Evolutionary conservation across 192 early-diverging fungal species (phyloP).

Genomic region (Coemansia sp.): DNA sequence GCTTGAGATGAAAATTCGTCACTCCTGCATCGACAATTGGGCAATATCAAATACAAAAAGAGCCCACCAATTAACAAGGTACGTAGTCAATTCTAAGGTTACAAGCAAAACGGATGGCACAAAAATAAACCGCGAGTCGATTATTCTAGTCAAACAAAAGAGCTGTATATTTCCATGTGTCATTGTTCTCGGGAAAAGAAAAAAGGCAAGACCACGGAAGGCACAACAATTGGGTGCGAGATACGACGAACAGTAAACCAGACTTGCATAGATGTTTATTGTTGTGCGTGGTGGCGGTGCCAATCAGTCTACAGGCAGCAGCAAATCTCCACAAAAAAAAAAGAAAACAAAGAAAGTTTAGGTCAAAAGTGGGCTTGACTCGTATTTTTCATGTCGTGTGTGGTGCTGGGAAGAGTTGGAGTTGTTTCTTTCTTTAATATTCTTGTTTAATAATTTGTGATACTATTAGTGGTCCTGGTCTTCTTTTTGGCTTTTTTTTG

Average conservation of each 20-base stretch:
- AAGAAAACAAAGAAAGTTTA: no score
- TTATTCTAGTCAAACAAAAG: not conserved
- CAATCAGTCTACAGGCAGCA: no score
- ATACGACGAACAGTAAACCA: conserved; percentile 6
- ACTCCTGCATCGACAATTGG: no score
- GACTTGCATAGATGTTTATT: conserved; percentile 2
- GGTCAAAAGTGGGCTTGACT: no score
- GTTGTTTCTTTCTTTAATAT: not conserved
- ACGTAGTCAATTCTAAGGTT: conserved; percentile 1
- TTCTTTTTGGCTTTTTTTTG: not conserved
- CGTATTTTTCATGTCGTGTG: no score
- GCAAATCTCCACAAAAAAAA: no score
- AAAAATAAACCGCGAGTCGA: not conserved
- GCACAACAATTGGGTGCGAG: not conserved
- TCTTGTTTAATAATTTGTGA: not conserved
- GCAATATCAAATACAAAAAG: no score
- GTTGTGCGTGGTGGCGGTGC: not conserved
- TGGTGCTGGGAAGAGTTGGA: not conserved
- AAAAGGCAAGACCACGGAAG: not conserved
- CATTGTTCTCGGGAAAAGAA: no score
- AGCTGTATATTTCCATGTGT: not conserved
- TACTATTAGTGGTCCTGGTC: not conserved
- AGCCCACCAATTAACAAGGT: no score
- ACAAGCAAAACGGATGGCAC: conserved; percentile 2
- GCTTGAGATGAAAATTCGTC: no score